Conservation (phyloP, 345 rosid species). For the Abelmoschus esculentus region DNA sequence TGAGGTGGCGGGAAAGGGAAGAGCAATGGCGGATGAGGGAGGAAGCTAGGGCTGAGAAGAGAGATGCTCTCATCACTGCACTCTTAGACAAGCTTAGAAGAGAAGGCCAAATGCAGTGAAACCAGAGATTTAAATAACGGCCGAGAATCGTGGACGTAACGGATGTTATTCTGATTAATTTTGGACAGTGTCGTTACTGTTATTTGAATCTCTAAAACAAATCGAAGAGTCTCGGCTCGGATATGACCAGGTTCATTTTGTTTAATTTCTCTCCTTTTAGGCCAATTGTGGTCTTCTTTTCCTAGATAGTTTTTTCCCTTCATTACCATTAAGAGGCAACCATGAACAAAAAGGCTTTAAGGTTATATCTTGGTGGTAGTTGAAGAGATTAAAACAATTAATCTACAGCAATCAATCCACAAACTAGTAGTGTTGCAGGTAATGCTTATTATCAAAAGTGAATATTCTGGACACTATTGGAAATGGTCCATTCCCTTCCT, state of each 20-base stretch:
- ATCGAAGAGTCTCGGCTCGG: too few relatives aligned
- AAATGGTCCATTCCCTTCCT: constrained; percentile 18
- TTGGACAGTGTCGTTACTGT: too few relatives aligned
- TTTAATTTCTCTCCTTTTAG: constrained; percentile 5
- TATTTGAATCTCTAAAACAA: neutral
- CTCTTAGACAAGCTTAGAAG: constrained; percentile 62
- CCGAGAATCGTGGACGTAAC: too few relatives aligned
- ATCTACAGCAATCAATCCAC: constrained; percentile 9
- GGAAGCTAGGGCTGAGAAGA: constrained; percentile 90
- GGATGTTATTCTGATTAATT: too few relatives aligned
- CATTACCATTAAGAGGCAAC: neutral
- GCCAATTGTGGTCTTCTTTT: neutral
- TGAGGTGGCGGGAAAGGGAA: constrained; percentile 82
- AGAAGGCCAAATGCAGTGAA: constrained; percentile 31
- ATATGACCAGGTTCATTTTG: too few relatives aligned
- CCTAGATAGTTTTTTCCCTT: constrained; percentile 7
- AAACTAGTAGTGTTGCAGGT: constrained; percentile 23
- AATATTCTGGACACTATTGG: constrained; percentile 5
- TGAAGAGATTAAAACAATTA: constrained; percentile 9
- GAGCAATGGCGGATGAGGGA: constrained; percentile 84
- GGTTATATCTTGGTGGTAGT: constrained; percentile 12
- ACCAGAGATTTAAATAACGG: too few relatives aligned
- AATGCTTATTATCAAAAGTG: constrained; percentile 18
- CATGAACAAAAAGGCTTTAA: constrained; percentile 12
- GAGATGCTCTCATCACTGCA: constrained; percentile 74